phyloP scores from a whole-genome alignment of 1,284 basidiomycete species.

The Phlebopus sp. region DNA sequence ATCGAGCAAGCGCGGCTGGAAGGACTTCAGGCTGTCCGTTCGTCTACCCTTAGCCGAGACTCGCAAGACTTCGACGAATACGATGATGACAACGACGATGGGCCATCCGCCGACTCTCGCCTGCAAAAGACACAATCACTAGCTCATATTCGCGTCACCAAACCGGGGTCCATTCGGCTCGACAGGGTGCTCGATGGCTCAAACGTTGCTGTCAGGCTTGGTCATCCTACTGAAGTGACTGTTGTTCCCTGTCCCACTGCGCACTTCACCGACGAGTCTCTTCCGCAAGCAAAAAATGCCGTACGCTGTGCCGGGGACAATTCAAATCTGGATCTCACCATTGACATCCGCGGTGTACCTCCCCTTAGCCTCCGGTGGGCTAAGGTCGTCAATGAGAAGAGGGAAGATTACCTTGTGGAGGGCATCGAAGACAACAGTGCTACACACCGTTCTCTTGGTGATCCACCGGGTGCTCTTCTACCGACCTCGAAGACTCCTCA shows the following conservation, averaged over 20 bases:
- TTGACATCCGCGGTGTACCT: conserved; percentile 75
- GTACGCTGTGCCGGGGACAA: conserved; percentile 74
- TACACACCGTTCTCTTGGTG: conserved; percentile 15
- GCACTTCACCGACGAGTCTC: conserved; percentile 53
- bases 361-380: conserved; percentile 78
- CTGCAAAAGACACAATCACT: conserved; percentile 74
- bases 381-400: conserved; percentile 59
- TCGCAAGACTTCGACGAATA: conserved; percentile 63
- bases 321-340: conserved; percentile 58
- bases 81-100: conserved; percentile 49
- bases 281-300: conserved; percentile 40
- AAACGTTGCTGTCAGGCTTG: conserved; percentile 61
- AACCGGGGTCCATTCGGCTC: conserved; percentile 71
- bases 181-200: conserved; percentile 72
- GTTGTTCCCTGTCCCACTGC: conserved; percentile 82
- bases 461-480: conserved; percentile 22
- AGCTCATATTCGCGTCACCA: conserved; percentile 66
- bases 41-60: conserved; percentile 37
- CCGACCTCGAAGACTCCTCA: conserved; percentile 41
- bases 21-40: conserved; percentile 45
- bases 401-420: conserved; percentile 74
- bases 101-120: conserved; percentile 25
- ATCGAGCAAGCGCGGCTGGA: conserved; percentile 60
- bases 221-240: conserved; percentile 66
- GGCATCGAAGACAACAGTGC: conserved; percentile 67